These are phyloP conservation scores for Claviceps sp. DNA, from an alignment of 2,329 filamentous ascomycete species.

Conservation along the genomic window DNA sequence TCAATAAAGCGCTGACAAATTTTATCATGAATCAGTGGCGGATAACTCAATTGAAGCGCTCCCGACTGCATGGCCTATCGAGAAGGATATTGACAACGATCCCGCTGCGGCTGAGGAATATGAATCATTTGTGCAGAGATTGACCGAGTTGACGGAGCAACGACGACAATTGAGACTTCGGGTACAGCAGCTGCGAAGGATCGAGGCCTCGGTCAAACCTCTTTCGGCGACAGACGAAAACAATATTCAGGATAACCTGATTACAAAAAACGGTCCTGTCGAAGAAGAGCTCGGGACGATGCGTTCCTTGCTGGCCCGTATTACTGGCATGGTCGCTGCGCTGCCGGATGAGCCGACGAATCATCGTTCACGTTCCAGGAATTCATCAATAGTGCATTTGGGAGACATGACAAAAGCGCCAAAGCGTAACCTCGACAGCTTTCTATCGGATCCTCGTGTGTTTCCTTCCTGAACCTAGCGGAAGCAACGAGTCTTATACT, in stretches of 20 bases:
- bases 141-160: slow-evolving; percentile 34
- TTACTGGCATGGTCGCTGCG: slow-evolving; percentile 37
- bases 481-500: background rate
- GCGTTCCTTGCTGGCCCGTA: slow-evolving; percentile 47
- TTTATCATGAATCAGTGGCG: slow-evolving; percentile 19
- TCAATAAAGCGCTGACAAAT: too few species aligned
- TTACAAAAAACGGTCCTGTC: slow-evolving; percentile 50
- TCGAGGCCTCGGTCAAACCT: slow-evolving; percentile 38
- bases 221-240: slow-evolving; percentile 13
- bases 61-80: slow-evolving; percentile 31
- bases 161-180: slow-evolving; percentile 22
- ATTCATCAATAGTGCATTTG: slow-evolving; percentile 13
- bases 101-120: slow-evolving; percentile 39
- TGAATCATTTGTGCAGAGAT: slow-evolving; percentile 31
- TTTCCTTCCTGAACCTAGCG: slow-evolving; percentile 8
- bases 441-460: slow-evolving; percentile 20
- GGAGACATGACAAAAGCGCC: slow-evolving; percentile 26
- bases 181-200: slow-evolving; percentile 32
- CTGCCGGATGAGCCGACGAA: slow-evolving; percentile 16
- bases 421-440: slow-evolving; percentile 26
- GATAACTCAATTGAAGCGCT: slow-evolving; percentile 31
- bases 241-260: slow-evolving; percentile 50
- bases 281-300: slow-evolving; percentile 55
- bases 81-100: slow-evolving; percentile 21
- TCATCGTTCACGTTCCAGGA: background rate